Conservation (phyloP, 352 stramenopile species). For the Globisporangium alternatum region DNA sequence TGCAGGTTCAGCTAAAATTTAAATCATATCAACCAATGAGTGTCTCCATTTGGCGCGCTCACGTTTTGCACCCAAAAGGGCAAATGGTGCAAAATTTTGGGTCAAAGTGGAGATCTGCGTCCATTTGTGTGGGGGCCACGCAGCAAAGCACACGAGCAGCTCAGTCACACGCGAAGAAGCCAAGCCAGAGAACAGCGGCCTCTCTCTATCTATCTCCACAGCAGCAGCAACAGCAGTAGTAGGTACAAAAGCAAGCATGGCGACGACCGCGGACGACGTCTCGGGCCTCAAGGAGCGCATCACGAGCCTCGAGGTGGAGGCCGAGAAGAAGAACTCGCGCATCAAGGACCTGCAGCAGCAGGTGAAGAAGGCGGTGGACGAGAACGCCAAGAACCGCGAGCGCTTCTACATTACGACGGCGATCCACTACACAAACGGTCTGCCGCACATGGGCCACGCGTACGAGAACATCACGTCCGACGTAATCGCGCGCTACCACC, state of each 20-base stretch:
- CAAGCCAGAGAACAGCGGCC: neutral
- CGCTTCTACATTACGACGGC: conserved; percentile 98
- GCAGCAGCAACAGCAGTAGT: neutral
- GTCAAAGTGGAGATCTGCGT: no score
- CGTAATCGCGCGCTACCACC: conserved; percentile 96
- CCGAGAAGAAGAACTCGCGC: conserved; percentile 27
- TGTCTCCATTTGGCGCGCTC: no score
- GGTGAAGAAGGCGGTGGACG: conserved; percentile 37
- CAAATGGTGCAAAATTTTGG: no score
- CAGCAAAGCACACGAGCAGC: no score
- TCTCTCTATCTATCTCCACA: neutral
- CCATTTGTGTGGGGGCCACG: no score
- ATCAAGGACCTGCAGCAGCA: conserved; percentile 41
- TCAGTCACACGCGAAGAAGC: no score
- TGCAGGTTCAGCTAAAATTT: no score
- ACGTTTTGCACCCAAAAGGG: no score
- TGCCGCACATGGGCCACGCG: conserved; percentile 98
- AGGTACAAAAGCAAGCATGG: conserved; percentile 6
- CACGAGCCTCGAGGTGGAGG: conserved; percentile 36
- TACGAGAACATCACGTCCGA: conserved; percentile 98
- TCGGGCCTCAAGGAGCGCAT: conserved; percentile 37
- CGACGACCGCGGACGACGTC: conserved; percentile 20
- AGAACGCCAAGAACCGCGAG: conserved; percentile 43
- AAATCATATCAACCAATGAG: no score
- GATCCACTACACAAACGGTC: conserved; percentile 99